Base-by-base conservation (phyloP, 805 yeast genomes). In the Ogataea henricii region DNA sequence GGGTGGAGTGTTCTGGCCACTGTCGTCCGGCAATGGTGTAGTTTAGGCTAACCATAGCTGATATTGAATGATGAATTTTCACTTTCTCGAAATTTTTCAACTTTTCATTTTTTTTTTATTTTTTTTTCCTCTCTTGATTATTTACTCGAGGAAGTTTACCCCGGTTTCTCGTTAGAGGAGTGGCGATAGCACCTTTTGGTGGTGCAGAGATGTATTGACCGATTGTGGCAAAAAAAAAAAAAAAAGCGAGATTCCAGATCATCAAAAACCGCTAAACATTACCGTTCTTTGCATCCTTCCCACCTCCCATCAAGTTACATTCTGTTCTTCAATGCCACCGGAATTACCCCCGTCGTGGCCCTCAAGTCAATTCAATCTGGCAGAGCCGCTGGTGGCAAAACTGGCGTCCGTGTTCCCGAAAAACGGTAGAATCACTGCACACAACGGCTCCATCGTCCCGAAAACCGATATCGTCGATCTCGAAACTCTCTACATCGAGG, bases 401-500 rank as follows among this genome's bases (percentile, higher is more conserved):
- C 18, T 48, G 30, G 30, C 40, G 9, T 23, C 46, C 6, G 32
- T 41, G 14, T 22, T 56, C 14, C 54, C 57, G 17, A 53, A 52
- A 36, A 47, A 51, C 34, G 20, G 46, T 33, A 36, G 27, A n/a
- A 20, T 56, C 30, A 34, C 27, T 21, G 40, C 52, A 10, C 18
- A 33, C 6, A 25, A 53, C 16, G 56, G 57, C 17, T 16, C 29
- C 8, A 27, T 56, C n/a, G 40, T 37, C 13, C 25, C 45, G 13
- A 48, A 42, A 22, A 41, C 40, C 22, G 40, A 53, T 34, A 20
- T 53, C 32, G 36, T 20, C 23, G 35, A 40, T 10, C 43, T 59
- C 9, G 62, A 63, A 14, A 52, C 61, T 3, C 26, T 62, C 1
- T 65, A 52, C 37, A 18, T 58, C 3, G 70, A 66, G 49, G 60